These are phyloP conservation scores for Raffaelea deltoideospora DNA, from an alignment of 2,329 filamentous ascomycete genomes.

Conservation along the genomic window DNA sequence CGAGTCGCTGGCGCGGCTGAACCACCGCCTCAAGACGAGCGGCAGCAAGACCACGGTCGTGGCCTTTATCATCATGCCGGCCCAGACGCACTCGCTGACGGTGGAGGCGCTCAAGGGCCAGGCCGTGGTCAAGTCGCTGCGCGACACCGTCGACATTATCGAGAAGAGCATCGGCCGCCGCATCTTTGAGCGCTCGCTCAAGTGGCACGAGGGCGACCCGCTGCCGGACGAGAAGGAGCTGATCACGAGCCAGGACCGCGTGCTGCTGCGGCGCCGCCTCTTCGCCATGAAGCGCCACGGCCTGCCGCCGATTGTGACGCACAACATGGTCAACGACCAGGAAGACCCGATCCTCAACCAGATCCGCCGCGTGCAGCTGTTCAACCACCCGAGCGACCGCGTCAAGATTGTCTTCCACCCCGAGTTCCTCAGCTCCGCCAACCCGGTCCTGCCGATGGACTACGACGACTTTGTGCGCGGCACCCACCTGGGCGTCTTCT, in stretches of 20 bases:
- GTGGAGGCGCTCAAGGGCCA: conserved; percentile 94
- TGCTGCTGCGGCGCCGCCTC: conserved; percentile 75
- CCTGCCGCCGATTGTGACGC: conserved; percentile 89
- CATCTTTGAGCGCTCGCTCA: conserved; percentile 84
- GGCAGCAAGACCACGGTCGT: conserved; percentile 90
- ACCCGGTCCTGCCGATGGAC: conserved; percentile 87
- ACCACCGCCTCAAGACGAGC: conserved; percentile 73
- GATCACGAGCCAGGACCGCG: conserved; percentile 80
- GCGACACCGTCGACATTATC: conserved; percentile 85
- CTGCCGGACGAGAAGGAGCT: conserved; percentile 95
- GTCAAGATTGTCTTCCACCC: conserved; percentile 98
- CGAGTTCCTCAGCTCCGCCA: conserved; percentile 90
- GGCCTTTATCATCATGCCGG: conserved; percentile 97
- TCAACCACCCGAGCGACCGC: conserved; percentile 87
- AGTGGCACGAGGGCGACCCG: conserved; percentile 88
- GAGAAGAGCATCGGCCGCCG: conserved; percentile 85
- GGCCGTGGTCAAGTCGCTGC: conserved; percentile 89
- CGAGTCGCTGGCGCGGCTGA: conserved; percentile 83
- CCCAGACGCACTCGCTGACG: conserved; percentile 85
- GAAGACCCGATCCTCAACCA: conserved; percentile 95
- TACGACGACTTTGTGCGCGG: conserved; percentile 98
- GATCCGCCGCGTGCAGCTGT: conserved; percentile 86
- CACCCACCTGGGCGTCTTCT: conserved; percentile 88
- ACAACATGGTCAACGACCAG: conserved; percentile 92
- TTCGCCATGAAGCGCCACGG: conserved; percentile 93